phyloP scores from a whole-genome alignment of 2,329 filamentous ascomycete species.

The Drechslera avenae region DNA sequence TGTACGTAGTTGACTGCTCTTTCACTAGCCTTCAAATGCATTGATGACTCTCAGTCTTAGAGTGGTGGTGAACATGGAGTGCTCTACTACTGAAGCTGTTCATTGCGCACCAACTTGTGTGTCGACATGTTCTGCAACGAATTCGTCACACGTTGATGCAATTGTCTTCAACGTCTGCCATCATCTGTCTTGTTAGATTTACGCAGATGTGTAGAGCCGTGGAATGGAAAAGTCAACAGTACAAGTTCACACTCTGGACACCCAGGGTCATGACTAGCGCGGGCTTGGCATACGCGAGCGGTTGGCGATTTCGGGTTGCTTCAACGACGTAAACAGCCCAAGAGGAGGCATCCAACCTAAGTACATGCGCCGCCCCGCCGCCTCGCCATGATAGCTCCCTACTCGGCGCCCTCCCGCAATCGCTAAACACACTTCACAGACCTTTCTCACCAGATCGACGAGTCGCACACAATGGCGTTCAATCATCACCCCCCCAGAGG shows the following conservation, averaged over 20 bases:
- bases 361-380: slow-evolving; percentile 30
- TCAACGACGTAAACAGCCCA: slow-evolving; percentile 15
- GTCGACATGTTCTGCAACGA: too few species aligned
- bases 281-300: slow-evolving; percentile 19
- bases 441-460: slow-evolving; percentile 7
- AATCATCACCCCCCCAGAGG: slow-evolving; percentile 37
- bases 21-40: too few species aligned
- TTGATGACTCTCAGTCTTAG: too few species aligned
- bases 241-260: background rate
- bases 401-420: slow-evolving; percentile 20
- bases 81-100: too few species aligned
- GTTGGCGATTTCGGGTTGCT: slow-evolving; percentile 23
- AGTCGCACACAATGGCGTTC: slow-evolving; percentile 32
- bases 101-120: too few species aligned
- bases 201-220: background rate
- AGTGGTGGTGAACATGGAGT: too few species aligned
- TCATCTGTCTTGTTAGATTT: too few species aligned
- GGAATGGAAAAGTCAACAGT: background rate
- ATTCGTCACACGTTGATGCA: too few species aligned
- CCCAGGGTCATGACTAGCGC: slow-evolving; percentile 11
- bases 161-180: too few species aligned
- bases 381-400: slow-evolving; percentile 41
- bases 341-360: slow-evolving; percentile 24
- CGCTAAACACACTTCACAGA: slow-evolving; percentile 23
- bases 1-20: too few species aligned